These are phyloP conservation scores for Ophiocordyceps camponoti-rufipedis DNA, from an alignment of 2,329 filamentous ascomycete species.

Conservation along the genomic window DNA sequence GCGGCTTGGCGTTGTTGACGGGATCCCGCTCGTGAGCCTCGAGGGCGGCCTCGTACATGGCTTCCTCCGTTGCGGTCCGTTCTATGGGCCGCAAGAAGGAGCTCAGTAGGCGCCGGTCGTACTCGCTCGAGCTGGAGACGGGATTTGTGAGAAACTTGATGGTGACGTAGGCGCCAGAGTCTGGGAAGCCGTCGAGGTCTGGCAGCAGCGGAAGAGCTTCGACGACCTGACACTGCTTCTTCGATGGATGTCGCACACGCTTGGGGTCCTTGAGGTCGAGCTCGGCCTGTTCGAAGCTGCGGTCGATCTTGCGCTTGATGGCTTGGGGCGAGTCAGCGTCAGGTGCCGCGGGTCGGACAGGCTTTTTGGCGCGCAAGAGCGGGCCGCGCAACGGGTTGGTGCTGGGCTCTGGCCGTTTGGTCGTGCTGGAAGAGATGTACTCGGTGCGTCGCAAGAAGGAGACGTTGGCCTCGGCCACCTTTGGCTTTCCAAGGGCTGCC, in stretches of 20 bases:
- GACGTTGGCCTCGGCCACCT: constrained; percentile 56
- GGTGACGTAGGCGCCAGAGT: constrained; percentile 50
- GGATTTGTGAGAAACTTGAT: constrained; percentile 52
- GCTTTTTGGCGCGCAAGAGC: constrained; percentile 14
- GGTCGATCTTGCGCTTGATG: constrained; percentile 51
- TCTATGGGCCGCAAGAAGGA: constrained; percentile 44
- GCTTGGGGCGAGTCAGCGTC: constrained; percentile 44
- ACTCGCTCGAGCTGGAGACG: constrained; percentile 28
- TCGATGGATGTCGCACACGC: constrained; percentile 38
- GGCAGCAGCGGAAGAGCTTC: constrained; percentile 44
- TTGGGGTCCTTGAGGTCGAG: constrained; percentile 33
- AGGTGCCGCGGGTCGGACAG: constrained; percentile 30
- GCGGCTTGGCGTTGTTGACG: constrained; percentile 32
- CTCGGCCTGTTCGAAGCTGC: constrained; percentile 37
- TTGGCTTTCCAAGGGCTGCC: constrained; percentile 69
- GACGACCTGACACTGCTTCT: constrained; percentile 37
- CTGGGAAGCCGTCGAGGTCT: constrained; percentile 50
- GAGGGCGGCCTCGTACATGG: constrained; percentile 27
- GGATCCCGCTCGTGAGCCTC: constrained; percentile 40
- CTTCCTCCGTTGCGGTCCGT: constrained; percentile 33
- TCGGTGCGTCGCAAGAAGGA: constrained; percentile 93
- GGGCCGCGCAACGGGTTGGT: constrained; percentile 17
- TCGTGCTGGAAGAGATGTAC: constrained; percentile 56
- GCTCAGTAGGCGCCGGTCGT: constrained; percentile 42
- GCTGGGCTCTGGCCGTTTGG: constrained; percentile 29